Evolutionary conservation across 306 rosid genomes (phyloP), one percentile per base, ranked within the genome.

Genomic region (Betula pendula): DNA sequence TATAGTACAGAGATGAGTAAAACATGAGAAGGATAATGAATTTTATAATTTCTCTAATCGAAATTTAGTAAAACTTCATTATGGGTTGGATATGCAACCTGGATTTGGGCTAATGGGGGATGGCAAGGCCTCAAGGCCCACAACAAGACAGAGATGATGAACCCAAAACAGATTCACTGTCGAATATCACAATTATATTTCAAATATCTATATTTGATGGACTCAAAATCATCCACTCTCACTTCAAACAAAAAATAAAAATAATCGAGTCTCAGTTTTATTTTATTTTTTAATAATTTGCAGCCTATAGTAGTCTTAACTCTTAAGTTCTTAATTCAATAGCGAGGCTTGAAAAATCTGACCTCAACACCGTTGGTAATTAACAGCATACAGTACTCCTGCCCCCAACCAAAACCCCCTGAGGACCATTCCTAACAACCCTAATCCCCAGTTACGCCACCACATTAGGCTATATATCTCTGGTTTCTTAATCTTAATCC

Each of bases 401-500:
- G 86, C 80, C 11, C 11, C 68, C 90, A 73, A 66, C 73, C 81
- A 81, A 68, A 62, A 75, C 27, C 52, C 33, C 75, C 86, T 84
- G 6, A 79, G n/a, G 59, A 68, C 47, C 33, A 81, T 71, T 9
- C 89, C 87, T 47, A 75, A 71, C 16, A 73, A 33, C 29, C 84
- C 86, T 35, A 87, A 76, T 8, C 52, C 59, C 86, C 90, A 86
- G 63, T 81, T 77, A n/a, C 76, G 68, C 42, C 80, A 79, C 88
- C 88, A 81, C 12, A 55, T 74, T 14, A 48, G 35, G 49, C 85
- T 25, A 4, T 44, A 79, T 47, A 6, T 69, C 62, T 76, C 72
- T 0, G 91, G 89, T 77, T 83, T 85, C 81, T 85, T 81, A 20
- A 85, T 67, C 85, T 83, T 83, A 45, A 85, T 60, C 88, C 91